Evolutionary conservation across 169 alveolate species (phyloP).

Genomic region (Plasmodium vinckei): DNA sequence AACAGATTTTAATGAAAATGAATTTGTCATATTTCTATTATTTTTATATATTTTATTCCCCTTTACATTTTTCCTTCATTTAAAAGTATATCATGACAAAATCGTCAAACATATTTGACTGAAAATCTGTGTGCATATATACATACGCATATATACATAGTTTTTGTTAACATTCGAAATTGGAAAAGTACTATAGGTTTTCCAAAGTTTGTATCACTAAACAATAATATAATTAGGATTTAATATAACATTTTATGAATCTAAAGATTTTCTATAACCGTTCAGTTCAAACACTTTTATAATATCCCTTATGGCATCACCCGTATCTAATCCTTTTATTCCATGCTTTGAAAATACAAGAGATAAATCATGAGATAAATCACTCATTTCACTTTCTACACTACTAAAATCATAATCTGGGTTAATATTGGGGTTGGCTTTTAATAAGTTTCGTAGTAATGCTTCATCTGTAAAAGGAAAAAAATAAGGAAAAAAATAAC

Average conservation of each 20-base stretch:
- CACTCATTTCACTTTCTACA: conserved; percentile 22
- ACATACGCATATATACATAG: no score
- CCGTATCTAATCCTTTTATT: conserved; percentile 30
- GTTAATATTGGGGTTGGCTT: conserved; percentile 81
- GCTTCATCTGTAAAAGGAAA: conserved; percentile 77
- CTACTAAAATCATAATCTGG: conserved; percentile 75
- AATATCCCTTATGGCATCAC: conserved; percentile 42
- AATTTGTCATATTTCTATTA: no score
- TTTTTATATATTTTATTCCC: no score
- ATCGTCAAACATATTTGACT: no score
- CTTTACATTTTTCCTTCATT: no score
- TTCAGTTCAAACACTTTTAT: conserved; percentile 70
- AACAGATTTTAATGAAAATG: no score
- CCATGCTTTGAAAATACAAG: conserved; percentile 75
- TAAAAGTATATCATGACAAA: no score
- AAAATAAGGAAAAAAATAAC: background rate
- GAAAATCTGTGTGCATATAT: no score
- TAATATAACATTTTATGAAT: conserved; percentile 7
- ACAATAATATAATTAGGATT: no score
- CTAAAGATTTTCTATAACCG: conserved; percentile 62
- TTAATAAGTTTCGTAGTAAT: conserved; percentile 77
- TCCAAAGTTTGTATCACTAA: no score
- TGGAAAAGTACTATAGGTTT: no score
- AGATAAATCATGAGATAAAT: conserved; percentile 60
- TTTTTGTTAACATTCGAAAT: no score